These are phyloP conservation scores for Biscogniauxia sp. DNA, from an alignment of 2,329 filamentous ascomycete species.

Conservation along the genomic window DNA sequence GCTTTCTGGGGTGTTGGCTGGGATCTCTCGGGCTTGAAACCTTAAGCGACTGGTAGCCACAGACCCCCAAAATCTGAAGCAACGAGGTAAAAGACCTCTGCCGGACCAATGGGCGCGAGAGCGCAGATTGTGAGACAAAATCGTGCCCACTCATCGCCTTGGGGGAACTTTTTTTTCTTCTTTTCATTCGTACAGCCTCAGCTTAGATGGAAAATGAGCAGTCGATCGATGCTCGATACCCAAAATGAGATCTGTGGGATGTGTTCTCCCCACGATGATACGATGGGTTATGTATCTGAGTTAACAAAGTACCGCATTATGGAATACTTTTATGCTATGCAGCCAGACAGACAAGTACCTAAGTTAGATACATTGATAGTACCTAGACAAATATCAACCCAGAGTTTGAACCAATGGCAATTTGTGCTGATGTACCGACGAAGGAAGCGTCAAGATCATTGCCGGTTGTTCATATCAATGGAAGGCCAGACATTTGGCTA, in stretches of 20 bases:
- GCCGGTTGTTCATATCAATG: too few relatives aligned
- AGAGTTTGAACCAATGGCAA: background rate
- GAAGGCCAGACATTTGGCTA: background rate
- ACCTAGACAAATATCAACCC: background rate
- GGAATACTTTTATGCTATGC: too few relatives aligned
- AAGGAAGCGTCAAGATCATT: background rate
- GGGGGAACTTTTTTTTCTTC: too few relatives aligned
- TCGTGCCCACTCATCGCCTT: constrained; percentile 19
- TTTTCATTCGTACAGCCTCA: constrained; percentile 18
- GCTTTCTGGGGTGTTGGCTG: constrained; percentile 11
- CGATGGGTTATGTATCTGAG: background rate
- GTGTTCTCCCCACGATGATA: background rate
- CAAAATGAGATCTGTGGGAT: background rate
- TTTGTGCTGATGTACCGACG: background rate
- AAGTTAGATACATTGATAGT: too few relatives aligned
- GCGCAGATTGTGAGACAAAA: constrained; percentile 24
- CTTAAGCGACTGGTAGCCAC: constrained; percentile 13
- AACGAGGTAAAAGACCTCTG: constrained; percentile 10
- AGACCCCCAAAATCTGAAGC: constrained; percentile 17
- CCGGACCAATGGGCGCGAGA: constrained; percentile 13
- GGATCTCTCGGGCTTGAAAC: constrained; percentile 8
- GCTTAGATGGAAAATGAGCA: constrained; percentile 1
- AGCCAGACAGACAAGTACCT: too few relatives aligned
- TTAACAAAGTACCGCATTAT: background rate
- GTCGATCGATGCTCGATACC: background rate